These are phyloP conservation scores for Naganishia randhawae DNA, from an alignment of 768 basidiomycete species.

Conservation along the genomic window DNA sequence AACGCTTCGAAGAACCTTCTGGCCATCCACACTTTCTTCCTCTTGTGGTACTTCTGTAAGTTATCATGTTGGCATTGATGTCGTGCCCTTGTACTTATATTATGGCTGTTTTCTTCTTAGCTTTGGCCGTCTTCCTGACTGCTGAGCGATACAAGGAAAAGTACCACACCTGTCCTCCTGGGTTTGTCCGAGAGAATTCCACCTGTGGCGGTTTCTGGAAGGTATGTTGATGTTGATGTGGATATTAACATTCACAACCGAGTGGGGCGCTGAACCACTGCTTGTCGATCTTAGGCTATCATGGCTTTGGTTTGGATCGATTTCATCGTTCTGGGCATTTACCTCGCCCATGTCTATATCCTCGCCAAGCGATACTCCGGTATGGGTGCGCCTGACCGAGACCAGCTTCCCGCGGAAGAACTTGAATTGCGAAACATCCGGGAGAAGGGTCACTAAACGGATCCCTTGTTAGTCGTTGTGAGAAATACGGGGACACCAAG, in stretches of 20 bases:
- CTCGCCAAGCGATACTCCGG: constrained; percentile 25
- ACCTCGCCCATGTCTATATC: constrained; percentile 18
- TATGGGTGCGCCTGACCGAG: constrained; percentile 24
- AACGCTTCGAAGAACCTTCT: constrained; percentile 22
- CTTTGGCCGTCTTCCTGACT: constrained; percentile 28
- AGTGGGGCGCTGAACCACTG: neutral
- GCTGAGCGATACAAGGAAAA: constrained; percentile 26
- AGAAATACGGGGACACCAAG: neutral
- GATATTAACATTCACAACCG: too few relatives aligned
- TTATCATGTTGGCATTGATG: neutral
- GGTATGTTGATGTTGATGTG: too few relatives aligned
- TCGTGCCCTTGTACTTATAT: neutral
- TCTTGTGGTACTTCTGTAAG: constrained; percentile 31
- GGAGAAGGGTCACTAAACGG: constrained; percentile 30
- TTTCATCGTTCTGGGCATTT: constrained; percentile 24
- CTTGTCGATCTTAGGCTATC: constrained; percentile 17
- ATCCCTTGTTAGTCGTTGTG: neutral
- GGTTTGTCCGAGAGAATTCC: constrained; percentile 15
- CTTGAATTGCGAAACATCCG: constrained; percentile 22
- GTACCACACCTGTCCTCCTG: constrained; percentile 28
- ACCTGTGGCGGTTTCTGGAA: constrained; percentile 23
- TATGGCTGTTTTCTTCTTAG: constrained; percentile 15
- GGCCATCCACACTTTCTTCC: constrained; percentile 22
- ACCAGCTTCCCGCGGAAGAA: constrained; percentile 24
- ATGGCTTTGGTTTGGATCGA: constrained; percentile 28